These are phyloP conservation scores for Leucocoprinus sp. DNA, from an alignment of 768 basidiomycete species.

Conservation along the genomic window DNA sequence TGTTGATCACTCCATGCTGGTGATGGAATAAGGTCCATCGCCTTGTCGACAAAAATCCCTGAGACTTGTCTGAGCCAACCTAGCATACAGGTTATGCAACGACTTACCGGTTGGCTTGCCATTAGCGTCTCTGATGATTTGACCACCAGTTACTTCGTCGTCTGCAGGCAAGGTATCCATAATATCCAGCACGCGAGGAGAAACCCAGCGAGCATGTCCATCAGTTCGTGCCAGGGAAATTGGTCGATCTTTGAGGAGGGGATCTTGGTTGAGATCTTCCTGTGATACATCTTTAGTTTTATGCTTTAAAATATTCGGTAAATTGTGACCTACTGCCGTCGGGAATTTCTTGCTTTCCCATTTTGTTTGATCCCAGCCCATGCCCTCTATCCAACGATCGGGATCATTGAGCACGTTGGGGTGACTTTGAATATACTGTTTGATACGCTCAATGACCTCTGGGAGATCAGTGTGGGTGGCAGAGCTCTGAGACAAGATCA, in stretches of 20 bases:
- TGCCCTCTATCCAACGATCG: constrained; percentile 68
- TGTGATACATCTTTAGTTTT: constrained; percentile 19
- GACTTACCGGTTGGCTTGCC: constrained; percentile 61
- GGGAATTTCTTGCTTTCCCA: constrained; percentile 64
- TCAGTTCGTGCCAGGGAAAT: constrained; percentile 77
- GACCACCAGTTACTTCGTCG: constrained; percentile 56
- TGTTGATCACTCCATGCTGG: constrained; percentile 59
- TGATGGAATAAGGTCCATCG: constrained; percentile 64
- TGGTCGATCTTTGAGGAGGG: constrained; percentile 55
- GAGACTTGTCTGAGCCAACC: background rate
- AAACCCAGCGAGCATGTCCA: constrained; percentile 84
- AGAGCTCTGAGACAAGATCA: background rate
- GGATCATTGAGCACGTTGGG: constrained; percentile 47
- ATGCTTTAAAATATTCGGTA: background rate
- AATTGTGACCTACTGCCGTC: constrained; percentile 43
- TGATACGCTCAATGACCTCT: constrained; percentile 62
- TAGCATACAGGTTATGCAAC: background rate
- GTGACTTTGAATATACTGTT: constrained; percentile 46
- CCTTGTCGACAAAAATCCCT: constrained; percentile 84
- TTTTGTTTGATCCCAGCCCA: constrained; percentile 92
- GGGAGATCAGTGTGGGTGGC: background rate
- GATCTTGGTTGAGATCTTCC: constrained; percentile 68
- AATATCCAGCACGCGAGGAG: constrained; percentile 56
- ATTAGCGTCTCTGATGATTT: constrained; percentile 52
- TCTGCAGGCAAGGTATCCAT: constrained; percentile 50